A percentile compares a stretch with the other conserved stretches of the same genome.
These are phyloP conservation scores for Malus asiatica DNA, from an alignment of 306 rosid genomes.

Conservation along the genomic window DNA sequence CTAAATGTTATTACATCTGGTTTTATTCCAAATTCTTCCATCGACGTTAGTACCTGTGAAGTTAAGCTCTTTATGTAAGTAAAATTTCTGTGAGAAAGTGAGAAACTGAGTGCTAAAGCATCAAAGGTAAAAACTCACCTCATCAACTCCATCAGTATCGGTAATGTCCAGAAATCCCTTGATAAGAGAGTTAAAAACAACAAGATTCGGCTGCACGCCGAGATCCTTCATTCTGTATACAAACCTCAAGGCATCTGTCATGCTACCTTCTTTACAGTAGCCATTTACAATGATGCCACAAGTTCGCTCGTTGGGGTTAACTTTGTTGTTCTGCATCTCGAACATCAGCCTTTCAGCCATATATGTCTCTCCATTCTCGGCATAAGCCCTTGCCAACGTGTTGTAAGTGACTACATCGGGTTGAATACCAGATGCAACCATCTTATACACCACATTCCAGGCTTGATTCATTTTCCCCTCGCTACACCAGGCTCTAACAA, in stretches of 20 bases:
- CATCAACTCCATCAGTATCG: slow-evolving; percentile 69
- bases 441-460: slow-evolving; percentile 57
- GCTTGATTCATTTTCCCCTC: slow-evolving; percentile 59
- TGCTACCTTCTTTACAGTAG: slow-evolving; percentile 79
- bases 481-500: slow-evolving; percentile 81
- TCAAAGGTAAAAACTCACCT: slow-evolving; percentile 36
- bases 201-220: slow-evolving; percentile 68
- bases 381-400: slow-evolving; percentile 82
- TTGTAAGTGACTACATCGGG: slow-evolving; percentile 89
- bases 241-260: slow-evolving; percentile 77
- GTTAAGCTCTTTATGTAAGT: slow-evolving; percentile 15
- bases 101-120: not conserved
- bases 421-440: slow-evolving; percentile 66
- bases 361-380: slow-evolving; percentile 65
- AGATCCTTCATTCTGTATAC: slow-evolving; percentile 73
- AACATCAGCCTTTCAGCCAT: slow-evolving; percentile 61
- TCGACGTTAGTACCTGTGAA: slow-evolving; percentile 77
- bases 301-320: slow-evolving; percentile 74
- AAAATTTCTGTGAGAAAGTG: not conserved
- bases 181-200: slow-evolving; percentile 77
- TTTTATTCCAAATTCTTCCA: slow-evolving; percentile 85
- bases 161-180: slow-evolving; percentile 71
- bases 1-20: slow-evolving; percentile 94
- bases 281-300: slow-evolving; percentile 80
- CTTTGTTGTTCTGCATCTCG: slow-evolving; percentile 59